phyloP scores from a whole-genome alignment of 306 rosid species.

The Lathyrus tuberosus region DNA sequence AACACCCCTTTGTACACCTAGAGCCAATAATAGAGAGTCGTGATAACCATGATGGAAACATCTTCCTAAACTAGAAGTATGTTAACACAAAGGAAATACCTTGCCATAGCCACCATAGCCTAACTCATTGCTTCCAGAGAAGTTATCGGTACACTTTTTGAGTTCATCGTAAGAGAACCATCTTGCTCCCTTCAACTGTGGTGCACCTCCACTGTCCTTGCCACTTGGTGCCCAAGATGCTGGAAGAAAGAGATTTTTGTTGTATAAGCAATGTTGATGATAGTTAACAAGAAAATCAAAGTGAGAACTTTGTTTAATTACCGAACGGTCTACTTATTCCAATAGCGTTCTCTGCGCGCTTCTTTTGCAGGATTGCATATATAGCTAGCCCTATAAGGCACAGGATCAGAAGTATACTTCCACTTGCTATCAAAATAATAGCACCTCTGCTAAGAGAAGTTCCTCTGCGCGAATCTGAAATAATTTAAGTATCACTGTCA shows the following conservation, averaged over 20 bases:
- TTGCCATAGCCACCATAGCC: constrained; percentile 98
- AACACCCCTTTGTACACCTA: constrained; percentile 85
- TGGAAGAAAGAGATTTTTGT: constrained; percentile 42
- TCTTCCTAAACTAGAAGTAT: constrained; percentile 3
- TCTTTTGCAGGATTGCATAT: constrained; percentile 85
- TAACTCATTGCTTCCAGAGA: constrained; percentile 69
- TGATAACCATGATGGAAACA: not conserved
- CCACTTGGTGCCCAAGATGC: constrained; percentile 98
- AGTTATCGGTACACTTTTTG: constrained; percentile 69
- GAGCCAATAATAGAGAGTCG: constrained; percentile 13
- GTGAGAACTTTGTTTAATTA: constrained; percentile 36
- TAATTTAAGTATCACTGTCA: constrained; percentile 19
- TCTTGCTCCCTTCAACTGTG: constrained; percentile 96
- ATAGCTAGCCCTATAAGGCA: constrained; percentile 65
- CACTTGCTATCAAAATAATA: constrained; percentile 60
- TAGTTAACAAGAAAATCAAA: too few species aligned
- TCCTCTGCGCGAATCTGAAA: constrained; percentile 52
- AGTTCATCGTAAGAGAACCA: constrained; percentile 98
- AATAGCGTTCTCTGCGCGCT: constrained; percentile 91
- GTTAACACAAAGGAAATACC: constrained; percentile 49
- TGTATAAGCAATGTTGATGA: too few species aligned
- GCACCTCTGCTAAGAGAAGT: constrained; percentile 53
- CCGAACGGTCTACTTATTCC: constrained; percentile 89
- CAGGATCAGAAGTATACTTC: constrained; percentile 61
- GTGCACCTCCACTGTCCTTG: constrained; percentile 91